These are phyloP conservation scores for Hanseniaspora singularis DNA, from an alignment of 805 yeast genomes.

Conservation along the genomic window DNA sequence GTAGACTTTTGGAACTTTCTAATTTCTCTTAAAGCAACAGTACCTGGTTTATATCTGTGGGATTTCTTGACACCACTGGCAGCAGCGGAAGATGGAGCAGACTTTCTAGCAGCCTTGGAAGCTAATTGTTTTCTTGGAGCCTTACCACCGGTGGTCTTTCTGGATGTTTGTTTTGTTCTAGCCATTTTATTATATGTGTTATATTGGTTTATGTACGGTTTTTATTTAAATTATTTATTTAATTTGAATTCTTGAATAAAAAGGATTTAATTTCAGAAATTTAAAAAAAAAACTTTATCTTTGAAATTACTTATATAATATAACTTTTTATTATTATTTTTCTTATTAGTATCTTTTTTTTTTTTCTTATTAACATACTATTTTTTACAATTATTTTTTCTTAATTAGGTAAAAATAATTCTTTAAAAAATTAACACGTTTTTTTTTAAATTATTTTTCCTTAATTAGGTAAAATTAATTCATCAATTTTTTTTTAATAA, in stretches of 20 bases:
- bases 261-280: too few relatives aligned
- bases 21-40: conserved; percentile 91
- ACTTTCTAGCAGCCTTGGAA: conserved; percentile 85
- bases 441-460: not conserved
- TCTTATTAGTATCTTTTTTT: not conserved
- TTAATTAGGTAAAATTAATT: conserved; percentile 9
- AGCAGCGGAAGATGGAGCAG: conserved; percentile 60
- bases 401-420: conserved; percentile 2
- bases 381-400: not conserved
- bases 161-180: conserved; percentile 88
- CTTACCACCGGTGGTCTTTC: conserved; percentile 92
- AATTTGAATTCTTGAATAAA: too few relatives aligned
- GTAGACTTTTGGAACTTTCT: conserved; percentile 96
- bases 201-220: conserved; percentile 11
- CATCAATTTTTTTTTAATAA: not conserved
- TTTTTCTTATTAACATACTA: too few relatives aligned
- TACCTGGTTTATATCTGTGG: conserved; percentile 96
- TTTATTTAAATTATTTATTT: conserved; percentile 3
- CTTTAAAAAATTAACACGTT: not conserved
- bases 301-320: not conserved
- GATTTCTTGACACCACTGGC: conserved; percentile 84
- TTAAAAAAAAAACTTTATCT: too few relatives aligned
- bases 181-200: conserved; percentile 42
- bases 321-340: not conserved
- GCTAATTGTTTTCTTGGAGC: conserved; percentile 92